phyloP scores from a whole-genome alignment of 2,329 filamentous ascomycete species.

The Elsinoe batatas region DNA sequence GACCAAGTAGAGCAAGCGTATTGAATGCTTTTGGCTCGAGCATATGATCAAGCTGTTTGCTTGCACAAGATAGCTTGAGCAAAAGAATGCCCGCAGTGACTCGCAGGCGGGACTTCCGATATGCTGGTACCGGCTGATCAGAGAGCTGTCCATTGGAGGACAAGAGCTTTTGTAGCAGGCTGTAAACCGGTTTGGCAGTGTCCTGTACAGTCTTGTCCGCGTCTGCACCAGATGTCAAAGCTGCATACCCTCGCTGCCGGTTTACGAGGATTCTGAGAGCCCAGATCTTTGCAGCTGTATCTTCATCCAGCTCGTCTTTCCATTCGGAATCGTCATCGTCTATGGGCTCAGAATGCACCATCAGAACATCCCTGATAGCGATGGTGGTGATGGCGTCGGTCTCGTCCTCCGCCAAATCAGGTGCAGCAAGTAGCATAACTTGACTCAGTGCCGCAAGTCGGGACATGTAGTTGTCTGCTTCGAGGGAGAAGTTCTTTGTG shows the following conservation, averaged over 20 bases:
- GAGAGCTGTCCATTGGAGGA: conserved; percentile 69
- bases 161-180: conserved; percentile 68
- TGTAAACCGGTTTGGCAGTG: conserved; percentile 59
- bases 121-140: conserved; percentile 60
- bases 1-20: conserved; percentile 66
- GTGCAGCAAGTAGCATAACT: conserved; percentile 63
- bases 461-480: conserved; percentile 60
- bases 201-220: conserved; percentile 38
- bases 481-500: conserved; percentile 64
- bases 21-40: conserved; percentile 70
- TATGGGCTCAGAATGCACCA: conserved; percentile 49
- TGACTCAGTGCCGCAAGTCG: conserved; percentile 64
- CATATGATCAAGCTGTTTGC: conserved; percentile 62
- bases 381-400: conserved; percentile 72
- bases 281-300: conserved; percentile 73
- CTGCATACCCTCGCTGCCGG: conserved; percentile 54
- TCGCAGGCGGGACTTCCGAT: conserved; percentile 72
- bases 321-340: conserved; percentile 37
- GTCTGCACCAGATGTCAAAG: conserved; percentile 26
- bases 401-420: conserved; percentile 57
- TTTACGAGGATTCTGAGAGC: conserved; percentile 82
- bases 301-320: conserved; percentile 59
- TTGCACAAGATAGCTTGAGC: conserved; percentile 69
- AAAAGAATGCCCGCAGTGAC: conserved; percentile 68
- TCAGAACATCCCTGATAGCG: conserved; percentile 62